phyloP scores from a whole-genome alignment of 768 basidiomycete genomes.

The Exsudoporus frostii region DNA sequence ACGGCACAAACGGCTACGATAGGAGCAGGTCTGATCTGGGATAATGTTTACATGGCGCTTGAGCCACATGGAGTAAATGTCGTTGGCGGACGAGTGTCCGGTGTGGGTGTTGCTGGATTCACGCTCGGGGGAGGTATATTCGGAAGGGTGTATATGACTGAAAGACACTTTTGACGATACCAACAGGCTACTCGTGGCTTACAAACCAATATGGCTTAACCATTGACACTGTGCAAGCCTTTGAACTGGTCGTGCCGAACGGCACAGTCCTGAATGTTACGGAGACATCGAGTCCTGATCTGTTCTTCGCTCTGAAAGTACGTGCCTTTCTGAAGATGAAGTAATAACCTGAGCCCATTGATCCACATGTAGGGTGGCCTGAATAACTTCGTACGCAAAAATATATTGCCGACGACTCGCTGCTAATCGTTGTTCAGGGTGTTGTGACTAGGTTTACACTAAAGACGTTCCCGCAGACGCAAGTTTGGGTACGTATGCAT shows the following conservation, averaged over 20 bases:
- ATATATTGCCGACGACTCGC: background rate
- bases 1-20: slow-evolving; percentile 38
- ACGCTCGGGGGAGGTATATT: slow-evolving; percentile 51
- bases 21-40: slow-evolving; percentile 53
- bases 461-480: slow-evolving; percentile 49
- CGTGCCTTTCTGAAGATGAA: background rate
- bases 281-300: slow-evolving; percentile 31
- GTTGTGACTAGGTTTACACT: slow-evolving; percentile 59
- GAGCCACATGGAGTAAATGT: slow-evolving; percentile 50
- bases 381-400: slow-evolving; percentile 51
- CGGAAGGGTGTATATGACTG: background rate
- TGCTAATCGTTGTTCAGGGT: slow-evolving; percentile 33
- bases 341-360: background rate
- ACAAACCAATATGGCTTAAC: slow-evolving; percentile 62
- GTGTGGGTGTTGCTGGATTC: slow-evolving; percentile 58
- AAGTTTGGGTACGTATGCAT: slow-evolving; percentile 54
- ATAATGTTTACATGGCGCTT: slow-evolving; percentile 55
- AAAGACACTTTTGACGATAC: background rate
- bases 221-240: slow-evolving; percentile 51
- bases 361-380: slow-evolving; percentile 45
- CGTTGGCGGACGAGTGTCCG: slow-evolving; percentile 52
- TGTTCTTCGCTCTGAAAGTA: slow-evolving; percentile 48
- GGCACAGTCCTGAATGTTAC: slow-evolving; percentile 41
- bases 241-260: slow-evolving; percentile 49
- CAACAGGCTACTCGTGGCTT: slow-evolving; percentile 38